Conservation (phyloP, 306 rosid genomes). For the Medicago lupulina region DNA sequence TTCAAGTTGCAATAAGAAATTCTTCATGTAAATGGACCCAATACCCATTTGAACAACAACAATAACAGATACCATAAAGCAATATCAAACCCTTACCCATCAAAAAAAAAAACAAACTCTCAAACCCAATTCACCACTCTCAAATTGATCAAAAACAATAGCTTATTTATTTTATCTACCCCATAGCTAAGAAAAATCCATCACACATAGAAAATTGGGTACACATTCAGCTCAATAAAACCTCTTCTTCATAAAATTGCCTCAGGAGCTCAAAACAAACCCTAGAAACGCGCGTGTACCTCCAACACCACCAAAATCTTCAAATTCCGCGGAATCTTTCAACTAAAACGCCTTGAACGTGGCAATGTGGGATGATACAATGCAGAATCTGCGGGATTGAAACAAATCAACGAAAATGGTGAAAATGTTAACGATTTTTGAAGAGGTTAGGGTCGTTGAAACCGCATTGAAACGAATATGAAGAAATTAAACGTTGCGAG, state of each 20-base stretch:
- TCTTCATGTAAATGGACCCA: constrained; percentile 58
- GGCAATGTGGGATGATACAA: constrained; percentile 18
- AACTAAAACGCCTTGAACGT: not conserved
- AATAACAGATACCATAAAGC: constrained; percentile 47
- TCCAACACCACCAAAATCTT: constrained; percentile 39
- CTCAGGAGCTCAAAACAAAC: constrained; percentile 51
- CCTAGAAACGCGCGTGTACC: constrained; percentile 54
- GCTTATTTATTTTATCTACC: constrained; percentile 43
- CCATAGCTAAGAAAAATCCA: constrained; percentile 50
- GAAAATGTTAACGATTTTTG: constrained; percentile 40
- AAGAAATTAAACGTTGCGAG: constrained; percentile 30
- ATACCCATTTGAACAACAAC: constrained; percentile 72
- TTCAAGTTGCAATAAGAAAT: constrained; percentile 73
- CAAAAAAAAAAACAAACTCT: constrained; percentile 25
- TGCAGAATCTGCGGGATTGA: constrained; percentile 48
- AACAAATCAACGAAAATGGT: constrained; percentile 34
- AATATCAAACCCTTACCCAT: constrained; percentile 68
- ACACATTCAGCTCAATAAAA: constrained; percentile 43
- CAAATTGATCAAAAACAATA: constrained; percentile 30
- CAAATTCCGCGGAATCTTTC: constrained; percentile 5
- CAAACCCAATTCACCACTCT: constrained; percentile 38
- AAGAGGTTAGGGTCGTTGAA: constrained; percentile 42
- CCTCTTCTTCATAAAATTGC: constrained; percentile 32
- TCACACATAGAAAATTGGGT: not conserved
- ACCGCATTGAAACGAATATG: constrained; percentile 26